Evolutionary conservation across 805 yeast species (phyloP).

Genomic region (Metschnikowia aberdeeniae): DNA sequence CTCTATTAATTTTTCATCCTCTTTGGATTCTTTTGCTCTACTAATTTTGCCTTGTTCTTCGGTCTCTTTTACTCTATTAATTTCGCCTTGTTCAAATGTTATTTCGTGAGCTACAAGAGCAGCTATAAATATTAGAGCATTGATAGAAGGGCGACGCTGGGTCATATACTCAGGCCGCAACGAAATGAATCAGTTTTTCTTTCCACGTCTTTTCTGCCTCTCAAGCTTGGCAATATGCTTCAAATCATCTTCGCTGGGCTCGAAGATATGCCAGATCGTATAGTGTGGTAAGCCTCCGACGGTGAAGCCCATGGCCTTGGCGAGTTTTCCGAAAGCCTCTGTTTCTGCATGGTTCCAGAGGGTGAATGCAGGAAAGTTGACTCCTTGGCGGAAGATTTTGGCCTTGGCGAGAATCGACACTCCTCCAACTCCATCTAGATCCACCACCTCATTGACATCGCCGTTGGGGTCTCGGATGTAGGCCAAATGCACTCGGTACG

Average conservation of each 20-base stretch:
- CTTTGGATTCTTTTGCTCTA: slow-evolving; percentile 42
- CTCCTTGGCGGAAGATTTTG: slow-evolving; percentile 68
- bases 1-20: background rate
- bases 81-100: too few species aligned
- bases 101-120: background rate
- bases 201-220: slow-evolving; percentile 53
- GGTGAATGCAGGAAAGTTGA: slow-evolving; percentile 81
- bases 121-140: background rate
- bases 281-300: slow-evolving; percentile 91
- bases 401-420: slow-evolving; percentile 78
- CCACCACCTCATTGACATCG: slow-evolving; percentile 57
- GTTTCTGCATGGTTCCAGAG: slow-evolving; percentile 85
- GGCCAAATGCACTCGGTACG: slow-evolving; percentile 80
- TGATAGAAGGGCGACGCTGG: too few species aligned
- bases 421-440: slow-evolving; percentile 84
- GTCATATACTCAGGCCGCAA: too few species aligned
- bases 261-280: slow-evolving; percentile 87
- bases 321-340: slow-evolving; percentile 82
- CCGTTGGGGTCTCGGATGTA: slow-evolving; percentile 63
- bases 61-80: too few species aligned
- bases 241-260: slow-evolving; percentile 82
- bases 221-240: slow-evolving; percentile 65
- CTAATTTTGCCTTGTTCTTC: too few species aligned
- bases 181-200: slow-evolving; percentile 2
- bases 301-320: slow-evolving; percentile 68